Evolutionary conservation across 306 rosid genomes (phyloP), one percentile per base, ranked within the genome.

Genomic region (Corylus americana): DNA sequence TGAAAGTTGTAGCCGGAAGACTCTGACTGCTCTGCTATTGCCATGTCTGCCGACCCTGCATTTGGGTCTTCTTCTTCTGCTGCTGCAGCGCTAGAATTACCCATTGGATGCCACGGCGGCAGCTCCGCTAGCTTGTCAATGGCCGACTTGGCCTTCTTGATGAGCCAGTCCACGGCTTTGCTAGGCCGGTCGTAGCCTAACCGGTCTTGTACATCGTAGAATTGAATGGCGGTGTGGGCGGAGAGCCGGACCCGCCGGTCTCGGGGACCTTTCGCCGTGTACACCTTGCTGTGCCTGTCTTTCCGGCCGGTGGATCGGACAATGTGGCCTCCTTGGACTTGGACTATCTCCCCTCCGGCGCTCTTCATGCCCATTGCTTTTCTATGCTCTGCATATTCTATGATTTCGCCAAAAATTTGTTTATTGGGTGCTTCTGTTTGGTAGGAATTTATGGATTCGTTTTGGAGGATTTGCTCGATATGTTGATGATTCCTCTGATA

Each of bases 151-250:
- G 97, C 98, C 47, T 89, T 94, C 66, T 83, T 88, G 85, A 94
- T 94, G 81, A 94, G 98, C 97, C 97, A 94, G 63, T 92, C 97
- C 7, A 94, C 94, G 8, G 96, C 98, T 71, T 89, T 92, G 82
- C 96, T 94, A 4, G 97, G 94, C 9, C 96, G 79, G 72, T 94
- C 97, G 66, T 89, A 94, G 73, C 98, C 97, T 17, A 92, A 79
- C 0, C 97, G 91, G 76, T 94, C 97, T 51, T 94, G 98, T 49
- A 94, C 91, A 81, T 94, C 98, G 62, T 94, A 92, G 86, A 94
- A 94, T 44, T 87, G 90, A 58, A 94, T 92, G 55, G 98, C 96
- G 3, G 97, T 94, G 85, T 90, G 94, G 10, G 98, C 97, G 0
- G 97, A 89, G 57, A 92, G 76, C 13, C 96, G 76, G 37, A 90